Conservation (phyloP, 2,329 filamentous ascomycete genomes). For the Apiospora pterosperma region DNA sequence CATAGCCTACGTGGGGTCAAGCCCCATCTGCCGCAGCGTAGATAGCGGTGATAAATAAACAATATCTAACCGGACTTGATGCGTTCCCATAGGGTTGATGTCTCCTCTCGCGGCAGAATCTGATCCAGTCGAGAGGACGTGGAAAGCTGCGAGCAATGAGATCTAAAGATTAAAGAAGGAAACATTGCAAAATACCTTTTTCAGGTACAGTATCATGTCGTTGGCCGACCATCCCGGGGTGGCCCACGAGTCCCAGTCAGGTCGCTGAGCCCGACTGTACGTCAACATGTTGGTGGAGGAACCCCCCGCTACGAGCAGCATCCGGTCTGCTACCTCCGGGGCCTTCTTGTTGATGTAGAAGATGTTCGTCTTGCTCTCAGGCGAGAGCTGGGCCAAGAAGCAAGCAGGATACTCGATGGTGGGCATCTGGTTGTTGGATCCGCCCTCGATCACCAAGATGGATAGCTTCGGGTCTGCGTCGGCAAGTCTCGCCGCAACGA, state of each 20-base stretch:
- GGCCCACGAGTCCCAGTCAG: slow-evolving; percentile 28
- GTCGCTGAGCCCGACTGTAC: slow-evolving; percentile 29
- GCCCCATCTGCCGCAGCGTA: no score
- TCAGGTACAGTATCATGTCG: slow-evolving; percentile 46
- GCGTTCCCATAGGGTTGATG: no score
- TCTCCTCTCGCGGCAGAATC: no score
- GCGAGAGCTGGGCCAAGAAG: slow-evolving; percentile 44
- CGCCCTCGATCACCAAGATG: slow-evolving; percentile 6
- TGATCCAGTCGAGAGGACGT: no score
- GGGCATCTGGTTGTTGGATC: slow-evolving; percentile 4
- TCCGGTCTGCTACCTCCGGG: slow-evolving; percentile 39
- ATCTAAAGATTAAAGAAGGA: no score
- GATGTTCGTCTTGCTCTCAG: slow-evolving; percentile 37
- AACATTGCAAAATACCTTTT: slow-evolving; percentile 42
- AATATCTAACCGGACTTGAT: no score
- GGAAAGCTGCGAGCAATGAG: no score
- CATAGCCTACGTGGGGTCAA: no score
- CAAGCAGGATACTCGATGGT: slow-evolving; percentile 40
- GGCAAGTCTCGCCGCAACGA: slow-evolving; percentile 6
- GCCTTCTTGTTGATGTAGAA: slow-evolving; percentile 41
- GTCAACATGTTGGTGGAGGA: slow-evolving; percentile 48
- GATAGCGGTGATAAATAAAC: no score
- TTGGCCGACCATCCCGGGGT: slow-evolving; percentile 25
- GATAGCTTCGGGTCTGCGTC: slow-evolving; percentile 2
- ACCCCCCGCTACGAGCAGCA: slow-evolving; percentile 45